A percentile compares a stretch with the other conserved stretches of the same genome.
phyloP scores from a whole-genome alignment of 2,329 filamentous ascomycete genomes.

The Fusarium nodosum region DNA sequence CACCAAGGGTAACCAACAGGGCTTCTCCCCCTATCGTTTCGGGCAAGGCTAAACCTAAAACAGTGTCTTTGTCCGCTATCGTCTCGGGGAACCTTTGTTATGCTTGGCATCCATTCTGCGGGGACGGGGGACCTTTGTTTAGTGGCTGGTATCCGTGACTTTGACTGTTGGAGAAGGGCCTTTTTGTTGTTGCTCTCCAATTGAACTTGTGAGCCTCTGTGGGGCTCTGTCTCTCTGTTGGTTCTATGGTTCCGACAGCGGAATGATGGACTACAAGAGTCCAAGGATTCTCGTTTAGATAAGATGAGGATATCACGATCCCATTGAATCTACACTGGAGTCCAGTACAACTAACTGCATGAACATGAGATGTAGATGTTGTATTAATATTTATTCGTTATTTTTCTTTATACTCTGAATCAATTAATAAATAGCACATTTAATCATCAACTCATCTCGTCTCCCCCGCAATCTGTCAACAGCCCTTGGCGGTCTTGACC shows the following conservation, averaged over 20 bases:
- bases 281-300: slow-evolving; percentile 10
- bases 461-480: slow-evolving; percentile 21
- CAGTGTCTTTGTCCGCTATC: slow-evolving; percentile 12
- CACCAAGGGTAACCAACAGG: background rate
- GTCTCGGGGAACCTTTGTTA: slow-evolving; percentile 40
- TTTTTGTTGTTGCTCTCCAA: slow-evolving; percentile 24
- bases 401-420: too few species aligned
- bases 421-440: too few species aligned
- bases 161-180: slow-evolving; percentile 25
- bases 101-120: slow-evolving; percentile 30
- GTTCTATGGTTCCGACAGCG: slow-evolving; percentile 7
- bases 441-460: background rate
- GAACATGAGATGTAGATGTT: background rate
- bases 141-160: background rate
- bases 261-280: background rate
- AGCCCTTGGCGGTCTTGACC: background rate
- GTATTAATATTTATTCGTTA: too few species aligned
- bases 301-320: slow-evolving; percentile 2
- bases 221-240: background rate
- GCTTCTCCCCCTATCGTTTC: background rate
- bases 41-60: slow-evolving; percentile 1
- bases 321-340: too few species aligned
- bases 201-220: background rate
- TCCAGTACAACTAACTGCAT: too few species aligned
- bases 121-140: slow-evolving; percentile 38